Evolutionary conservation across 768 basidiomycete species (phyloP), one percentile per base, ranked within the genome.

Genomic region (Dacryopinax spathularia): DNA sequence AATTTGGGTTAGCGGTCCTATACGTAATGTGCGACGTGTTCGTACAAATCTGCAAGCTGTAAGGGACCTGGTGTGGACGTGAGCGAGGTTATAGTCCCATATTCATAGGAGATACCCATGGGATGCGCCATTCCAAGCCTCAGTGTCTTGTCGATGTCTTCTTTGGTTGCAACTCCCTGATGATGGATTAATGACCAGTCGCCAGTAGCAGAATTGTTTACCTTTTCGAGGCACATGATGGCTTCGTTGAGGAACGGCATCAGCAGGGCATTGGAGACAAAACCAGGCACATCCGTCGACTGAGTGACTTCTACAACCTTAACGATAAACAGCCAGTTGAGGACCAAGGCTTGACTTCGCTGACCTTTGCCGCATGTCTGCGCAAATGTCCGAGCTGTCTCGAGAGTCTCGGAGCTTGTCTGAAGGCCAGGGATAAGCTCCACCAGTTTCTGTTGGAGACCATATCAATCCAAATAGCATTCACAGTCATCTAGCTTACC

Each of bases 161-260:
- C 91, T 22, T 89, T 84, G 1, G 89, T 90, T 0, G 92, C 94
- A n/a, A 86, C 82, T 1, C 93, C 94, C 87, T 91, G 64, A 25
- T 56, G 13, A 56, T 56, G 10, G n/a, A n/a, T 27, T 7, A 6
- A 29, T 15, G 25, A 15, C 48, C 9, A 13, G 20, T 29, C 20
- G 7, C 20, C 15, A 4, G 13, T 9, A 18, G 60, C 39, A 60
- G 33, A 10, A 43, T 36, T 15, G 22, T 62, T 33, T 60, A 89
- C 91, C 80, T 88, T 91, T 74, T 97, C 94, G 0, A 98, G 78
- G 68, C 85, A 86, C 84, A 95, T 88, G 68, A 97, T 91, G 0
- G 94, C 94, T 80, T 98, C 95, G 68, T 97, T 98, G 68, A 98
- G 87, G 75, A 93, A 97, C 1, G 95, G 95, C 91, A 97, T 97